These are phyloP conservation scores for Fusarium austroafricanum DNA, from an alignment of 2,329 filamentous ascomycete species.

Conservation along the genomic window DNA sequence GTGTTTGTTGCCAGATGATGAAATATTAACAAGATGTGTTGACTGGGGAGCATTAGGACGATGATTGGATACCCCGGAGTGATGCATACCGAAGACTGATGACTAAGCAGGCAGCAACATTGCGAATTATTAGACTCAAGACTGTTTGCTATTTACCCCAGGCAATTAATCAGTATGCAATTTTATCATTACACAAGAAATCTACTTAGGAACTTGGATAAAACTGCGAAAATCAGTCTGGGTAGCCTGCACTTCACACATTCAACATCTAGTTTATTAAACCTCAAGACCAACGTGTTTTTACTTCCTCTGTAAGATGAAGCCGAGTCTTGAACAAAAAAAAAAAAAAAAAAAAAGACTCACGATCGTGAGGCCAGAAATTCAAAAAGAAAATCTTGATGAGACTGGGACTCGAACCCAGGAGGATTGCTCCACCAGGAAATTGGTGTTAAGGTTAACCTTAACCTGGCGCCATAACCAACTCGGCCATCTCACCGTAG, in stretches of 20 bases:
- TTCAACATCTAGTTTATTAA: neutral
- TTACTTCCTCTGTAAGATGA: neutral
- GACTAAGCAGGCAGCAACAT: conserved; percentile 15
- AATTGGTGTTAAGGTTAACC: conserved; percentile 40
- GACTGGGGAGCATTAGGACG: neutral
- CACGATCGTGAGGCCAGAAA: too few species aligned
- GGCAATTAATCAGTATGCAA: too few species aligned
- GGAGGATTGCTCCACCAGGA: conserved; percentile 46
- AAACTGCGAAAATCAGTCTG: too few species aligned
- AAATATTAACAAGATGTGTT: neutral
- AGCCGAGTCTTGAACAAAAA: neutral
- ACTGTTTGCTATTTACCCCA: too few species aligned
- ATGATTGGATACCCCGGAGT: conserved; percentile 10
- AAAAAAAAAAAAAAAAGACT: neutral
- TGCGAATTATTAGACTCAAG: neutral
- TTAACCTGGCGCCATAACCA: conserved; percentile 40
- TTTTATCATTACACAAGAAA: too few species aligned
- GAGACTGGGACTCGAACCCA: conserved; percentile 46
- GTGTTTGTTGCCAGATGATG: neutral
- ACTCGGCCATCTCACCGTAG: conserved; percentile 44
- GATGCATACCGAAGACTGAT: neutral
- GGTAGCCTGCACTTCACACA: too few species aligned
- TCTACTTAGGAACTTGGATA: neutral
- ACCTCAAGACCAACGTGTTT: too few species aligned
- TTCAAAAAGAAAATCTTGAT: conserved; percentile 17